These are phyloP conservation scores for Pythium monospermum DNA, from an alignment of 352 stramenopile genomes.

Conservation along the genomic window DNA sequence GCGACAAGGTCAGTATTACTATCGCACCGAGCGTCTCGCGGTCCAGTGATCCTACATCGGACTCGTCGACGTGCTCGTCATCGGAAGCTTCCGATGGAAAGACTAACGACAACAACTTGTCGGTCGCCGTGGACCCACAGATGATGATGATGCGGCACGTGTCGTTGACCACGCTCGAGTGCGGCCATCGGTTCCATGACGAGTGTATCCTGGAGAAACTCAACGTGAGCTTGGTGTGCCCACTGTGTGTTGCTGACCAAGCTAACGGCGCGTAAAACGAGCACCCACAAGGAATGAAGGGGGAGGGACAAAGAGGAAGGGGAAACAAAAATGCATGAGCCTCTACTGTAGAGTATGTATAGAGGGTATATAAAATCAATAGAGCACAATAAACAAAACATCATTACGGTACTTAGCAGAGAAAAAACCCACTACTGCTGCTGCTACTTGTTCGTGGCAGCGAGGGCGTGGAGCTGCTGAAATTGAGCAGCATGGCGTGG, in stretches of 20 bases:
- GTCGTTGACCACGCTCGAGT: constrained; percentile 71
- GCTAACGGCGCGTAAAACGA: neutral
- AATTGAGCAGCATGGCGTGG: constrained; percentile 22
- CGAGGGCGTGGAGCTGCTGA: constrained; percentile 9
- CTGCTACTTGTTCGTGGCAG: no score
- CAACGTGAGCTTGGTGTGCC: constrained; percentile 65
- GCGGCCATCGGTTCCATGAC: constrained; percentile 82
- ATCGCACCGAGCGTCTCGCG: constrained; percentile 26
- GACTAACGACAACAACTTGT: constrained; percentile 26
- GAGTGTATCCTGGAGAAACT: constrained; percentile 84
- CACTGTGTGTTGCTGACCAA: constrained; percentile 33
- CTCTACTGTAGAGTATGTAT: no score
- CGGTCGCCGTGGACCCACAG: neutral
- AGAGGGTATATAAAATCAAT: no score
- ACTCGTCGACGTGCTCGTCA: constrained; percentile 13
- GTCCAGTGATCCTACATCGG: constrained; percentile 18
- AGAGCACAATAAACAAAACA: no score
- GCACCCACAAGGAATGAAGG: no score
- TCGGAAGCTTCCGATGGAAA: neutral
- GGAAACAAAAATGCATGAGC: no score
- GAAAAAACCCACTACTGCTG: no score
- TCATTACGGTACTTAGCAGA: no score
- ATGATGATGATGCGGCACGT: neutral
- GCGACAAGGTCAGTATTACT: no score
- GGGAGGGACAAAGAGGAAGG: no score